Conservation (phyloP, 805 yeast species). For the Suhomyces prunicola region DNA sequence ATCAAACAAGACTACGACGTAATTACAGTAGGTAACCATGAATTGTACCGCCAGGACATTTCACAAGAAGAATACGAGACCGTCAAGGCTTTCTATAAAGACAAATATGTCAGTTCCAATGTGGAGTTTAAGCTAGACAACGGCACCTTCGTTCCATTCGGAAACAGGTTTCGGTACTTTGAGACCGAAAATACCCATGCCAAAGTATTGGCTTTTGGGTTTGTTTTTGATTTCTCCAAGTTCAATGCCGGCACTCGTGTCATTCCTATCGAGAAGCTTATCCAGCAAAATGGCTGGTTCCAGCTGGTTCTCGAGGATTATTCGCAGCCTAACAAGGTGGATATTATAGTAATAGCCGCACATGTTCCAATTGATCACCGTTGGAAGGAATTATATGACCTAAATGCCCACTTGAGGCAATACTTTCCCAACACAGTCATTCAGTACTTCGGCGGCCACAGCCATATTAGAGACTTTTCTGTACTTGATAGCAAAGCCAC, state of each 20-base stretch:
- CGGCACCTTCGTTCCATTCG: constrained; percentile 58
- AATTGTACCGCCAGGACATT: constrained; percentile 66
- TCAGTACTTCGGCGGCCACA: constrained; percentile 92
- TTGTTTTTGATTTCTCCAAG: constrained; percentile 71
- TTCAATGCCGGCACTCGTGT: constrained; percentile 62
- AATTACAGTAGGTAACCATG: constrained; percentile 88
- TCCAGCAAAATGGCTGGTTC: constrained; percentile 63
- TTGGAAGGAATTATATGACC: constrained; percentile 50
- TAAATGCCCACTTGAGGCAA: constrained; percentile 51
- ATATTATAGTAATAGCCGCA: constrained; percentile 68
- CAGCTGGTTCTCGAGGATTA: constrained; percentile 33
- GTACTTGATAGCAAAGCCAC: constrained; percentile 63
- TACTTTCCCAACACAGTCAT: constrained; percentile 61
- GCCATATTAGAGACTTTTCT: constrained; percentile 84
- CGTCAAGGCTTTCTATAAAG: constrained; percentile 57
- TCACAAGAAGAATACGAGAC: constrained; percentile 62
- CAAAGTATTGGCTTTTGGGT: constrained; percentile 68
- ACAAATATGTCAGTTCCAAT: constrained; percentile 66
- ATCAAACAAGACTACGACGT: constrained; percentile 67
- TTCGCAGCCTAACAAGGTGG: constrained; percentile 44
- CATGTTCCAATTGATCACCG: constrained; percentile 63
- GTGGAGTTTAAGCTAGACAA: constrained; percentile 53
- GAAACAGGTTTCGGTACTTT: constrained; percentile 63
- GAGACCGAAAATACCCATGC: constrained; percentile 51
- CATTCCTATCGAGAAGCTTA: constrained; percentile 52